Evolutionary conservation across 1,284 basidiomycete species (phyloP).

Genomic region (Cryptococcus sp.): DNA sequence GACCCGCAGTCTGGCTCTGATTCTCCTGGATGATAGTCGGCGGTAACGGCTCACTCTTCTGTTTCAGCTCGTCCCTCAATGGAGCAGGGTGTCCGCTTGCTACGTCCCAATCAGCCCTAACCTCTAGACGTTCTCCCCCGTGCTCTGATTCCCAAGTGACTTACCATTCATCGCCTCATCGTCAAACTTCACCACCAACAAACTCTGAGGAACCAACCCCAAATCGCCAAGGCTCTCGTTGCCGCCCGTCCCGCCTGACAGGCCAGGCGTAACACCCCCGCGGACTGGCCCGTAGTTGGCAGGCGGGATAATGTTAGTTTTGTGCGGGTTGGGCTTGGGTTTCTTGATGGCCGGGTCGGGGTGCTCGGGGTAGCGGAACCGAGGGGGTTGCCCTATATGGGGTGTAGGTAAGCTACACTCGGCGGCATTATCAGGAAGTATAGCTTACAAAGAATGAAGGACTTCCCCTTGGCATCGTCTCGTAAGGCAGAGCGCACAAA

Average conservation of each 20-base stretch:
- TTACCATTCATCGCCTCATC: conserved; percentile 48
- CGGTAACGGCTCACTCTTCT: conserved; percentile 42
- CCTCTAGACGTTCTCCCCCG: too few species aligned
- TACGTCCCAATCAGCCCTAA: conserved; percentile 7
- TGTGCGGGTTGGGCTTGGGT: conserved; percentile 10
- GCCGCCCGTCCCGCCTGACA: conserved; percentile 40
- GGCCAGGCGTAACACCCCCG: conserved; percentile 20
- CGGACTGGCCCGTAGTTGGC: conserved; percentile 37
- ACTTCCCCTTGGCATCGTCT: conserved; percentile 22
- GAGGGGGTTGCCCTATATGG: conserved; percentile 44
- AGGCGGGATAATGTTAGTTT: conserved; percentile 31
- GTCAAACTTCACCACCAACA: conserved; percentile 44
- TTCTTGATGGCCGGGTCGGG: conserved; percentile 26
- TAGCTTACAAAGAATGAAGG: conserved; percentile 45
- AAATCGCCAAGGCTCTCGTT: conserved; percentile 41
- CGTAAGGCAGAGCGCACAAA: conserved; percentile 43
- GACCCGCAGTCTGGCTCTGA: not conserved
- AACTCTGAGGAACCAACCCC: conserved; percentile 48
- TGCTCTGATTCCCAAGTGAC: conserved; percentile 5
- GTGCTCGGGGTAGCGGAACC: conserved; percentile 42
- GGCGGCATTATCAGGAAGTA: not conserved
- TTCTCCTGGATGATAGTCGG: conserved; percentile 18
- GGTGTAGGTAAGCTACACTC: not conserved
- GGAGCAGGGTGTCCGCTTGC: conserved; percentile 41
- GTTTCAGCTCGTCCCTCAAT: conserved; percentile 36